phyloP scores from a whole-genome alignment of 2,329 filamentous ascomycete species.

The Dactylellina sp. region DNA sequence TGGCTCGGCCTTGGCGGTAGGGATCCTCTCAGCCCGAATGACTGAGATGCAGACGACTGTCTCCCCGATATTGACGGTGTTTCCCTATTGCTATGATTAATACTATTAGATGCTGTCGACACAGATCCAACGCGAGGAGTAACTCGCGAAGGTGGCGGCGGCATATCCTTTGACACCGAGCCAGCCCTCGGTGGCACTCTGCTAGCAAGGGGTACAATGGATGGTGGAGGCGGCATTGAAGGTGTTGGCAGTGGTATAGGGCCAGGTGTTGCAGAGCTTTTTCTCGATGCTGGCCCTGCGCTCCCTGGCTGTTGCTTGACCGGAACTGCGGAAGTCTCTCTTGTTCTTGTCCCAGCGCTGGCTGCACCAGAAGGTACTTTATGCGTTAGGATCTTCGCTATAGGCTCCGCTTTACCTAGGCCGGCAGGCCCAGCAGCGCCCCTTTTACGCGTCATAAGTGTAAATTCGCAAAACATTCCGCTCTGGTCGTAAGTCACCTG shows the following conservation, averaged over 20 bases:
- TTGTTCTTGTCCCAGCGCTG: constrained; percentile 8
- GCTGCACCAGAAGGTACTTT: background rate
- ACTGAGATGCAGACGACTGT: constrained; percentile 20
- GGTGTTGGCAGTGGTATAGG: background rate
- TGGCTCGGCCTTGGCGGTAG: constrained; percentile 45
- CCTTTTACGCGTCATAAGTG: constrained; percentile 66
- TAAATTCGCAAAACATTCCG: constrained; percentile 68
- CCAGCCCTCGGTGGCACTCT: constrained; percentile 4
- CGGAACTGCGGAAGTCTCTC: constrained; percentile 35
- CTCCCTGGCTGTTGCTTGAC: constrained; percentile 21
- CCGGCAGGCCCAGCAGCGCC: constrained; percentile 48
- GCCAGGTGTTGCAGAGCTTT: constrained; percentile 24
- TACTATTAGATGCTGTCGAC: constrained; percentile 27
- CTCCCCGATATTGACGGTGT: constrained; percentile 24
- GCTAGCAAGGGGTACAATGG: constrained; percentile 6
- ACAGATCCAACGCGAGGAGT: constrained; percentile 35
- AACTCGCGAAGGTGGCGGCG: constrained; percentile 42
- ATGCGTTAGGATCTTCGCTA: constrained; percentile 45
- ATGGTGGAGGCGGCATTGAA: constrained; percentile 12
- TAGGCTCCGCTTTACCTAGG: constrained; percentile 33
- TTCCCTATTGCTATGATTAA: constrained; percentile 10
- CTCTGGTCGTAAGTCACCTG: constrained; percentile 68
- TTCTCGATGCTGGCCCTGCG: constrained; percentile 7
- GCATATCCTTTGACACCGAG: constrained; percentile 35
- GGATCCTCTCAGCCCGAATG: constrained; percentile 31